Evolutionary conservation across 139 green algal genomes (phyloP).

Genomic region (Coelastrella sp.): DNA sequence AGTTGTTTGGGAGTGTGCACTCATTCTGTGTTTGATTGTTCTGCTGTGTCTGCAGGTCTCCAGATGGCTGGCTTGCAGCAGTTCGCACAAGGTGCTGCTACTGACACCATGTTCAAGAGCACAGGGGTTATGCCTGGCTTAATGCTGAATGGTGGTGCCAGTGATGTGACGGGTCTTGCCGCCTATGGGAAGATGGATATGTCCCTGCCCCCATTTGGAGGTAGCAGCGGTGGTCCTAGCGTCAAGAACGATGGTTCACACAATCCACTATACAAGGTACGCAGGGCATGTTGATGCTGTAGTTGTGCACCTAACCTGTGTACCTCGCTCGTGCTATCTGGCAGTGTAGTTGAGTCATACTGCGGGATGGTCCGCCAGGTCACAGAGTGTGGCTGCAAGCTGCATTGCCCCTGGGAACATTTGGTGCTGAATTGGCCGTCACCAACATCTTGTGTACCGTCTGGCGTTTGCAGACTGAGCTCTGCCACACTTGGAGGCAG

Average conservation of each 20-base stretch:
- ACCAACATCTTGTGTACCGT: not conserved
- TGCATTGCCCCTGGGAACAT: too few relatives aligned
- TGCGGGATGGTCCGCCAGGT: too few relatives aligned
- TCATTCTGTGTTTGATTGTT: not conserved
- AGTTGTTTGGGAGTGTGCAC: too few relatives aligned
- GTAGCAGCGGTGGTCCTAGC: not conserved
- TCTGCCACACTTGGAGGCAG: slow-evolving; percentile 90
- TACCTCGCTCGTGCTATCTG: too few relatives aligned
- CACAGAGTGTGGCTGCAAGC: too few relatives aligned
- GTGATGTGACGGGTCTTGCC: not conserved
- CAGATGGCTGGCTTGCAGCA: not conserved
- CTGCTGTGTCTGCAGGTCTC: not conserved
- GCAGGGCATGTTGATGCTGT: too few relatives aligned
- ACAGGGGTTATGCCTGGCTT: not conserved
- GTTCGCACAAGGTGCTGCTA: not conserved
- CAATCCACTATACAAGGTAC: slow-evolving; percentile 70
- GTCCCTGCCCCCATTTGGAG: not conserved
- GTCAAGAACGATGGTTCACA: slow-evolving; percentile 12
- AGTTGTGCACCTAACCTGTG: too few relatives aligned
- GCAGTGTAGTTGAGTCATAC: too few relatives aligned
- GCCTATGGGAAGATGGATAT: not conserved
- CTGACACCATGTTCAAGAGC: too few relatives aligned
- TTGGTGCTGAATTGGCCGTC: too few relatives aligned
- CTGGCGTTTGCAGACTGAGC: slow-evolving; percentile 84
- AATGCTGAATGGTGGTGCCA: not conserved